Evolutionary conservation across 805 yeast genomes (phyloP).

Genomic region (Yamadazyma akitaensis): DNA sequence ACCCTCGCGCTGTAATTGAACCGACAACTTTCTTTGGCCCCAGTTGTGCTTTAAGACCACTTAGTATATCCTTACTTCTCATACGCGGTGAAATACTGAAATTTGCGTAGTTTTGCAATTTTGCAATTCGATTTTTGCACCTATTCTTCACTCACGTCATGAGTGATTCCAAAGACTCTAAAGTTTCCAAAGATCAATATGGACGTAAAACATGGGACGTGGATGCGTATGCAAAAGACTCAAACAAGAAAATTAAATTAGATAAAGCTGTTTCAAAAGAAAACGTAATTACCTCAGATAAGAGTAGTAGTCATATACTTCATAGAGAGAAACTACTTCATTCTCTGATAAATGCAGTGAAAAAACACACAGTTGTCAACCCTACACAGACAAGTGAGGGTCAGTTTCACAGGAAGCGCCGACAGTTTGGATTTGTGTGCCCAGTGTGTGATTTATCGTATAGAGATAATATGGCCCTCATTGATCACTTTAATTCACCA

Average conservation of each 20-base stretch:
- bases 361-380: constrained; percentile 32
- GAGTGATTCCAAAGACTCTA: not conserved
- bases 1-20: not conserved
- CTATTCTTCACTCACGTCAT: not conserved
- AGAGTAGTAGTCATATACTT: constrained; percentile 16
- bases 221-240: constrained; percentile 55
- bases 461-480: constrained; percentile 75
- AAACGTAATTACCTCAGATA: constrained; percentile 6
- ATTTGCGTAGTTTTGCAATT: not conserved
- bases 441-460: constrained; percentile 75
- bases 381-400: constrained; percentile 14
- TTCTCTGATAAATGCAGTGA: constrained; percentile 31
- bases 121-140: not conserved
- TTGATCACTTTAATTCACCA: constrained; percentile 80
- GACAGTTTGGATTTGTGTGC: constrained; percentile 75
- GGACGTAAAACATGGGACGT: constrained; percentile 77
- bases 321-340: constrained; percentile 33
- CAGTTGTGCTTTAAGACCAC: not conserved
- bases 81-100: not conserved
- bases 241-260: constrained; percentile 22
- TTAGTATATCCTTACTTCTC: not conserved
- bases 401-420: constrained; percentile 42
- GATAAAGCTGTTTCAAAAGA: not conserved
- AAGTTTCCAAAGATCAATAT: constrained; percentile 33
- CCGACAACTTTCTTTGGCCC: not conserved